phyloP scores from a whole-genome alignment of 169 alveolate genomes.

The Plasmodium ovale region DNA sequence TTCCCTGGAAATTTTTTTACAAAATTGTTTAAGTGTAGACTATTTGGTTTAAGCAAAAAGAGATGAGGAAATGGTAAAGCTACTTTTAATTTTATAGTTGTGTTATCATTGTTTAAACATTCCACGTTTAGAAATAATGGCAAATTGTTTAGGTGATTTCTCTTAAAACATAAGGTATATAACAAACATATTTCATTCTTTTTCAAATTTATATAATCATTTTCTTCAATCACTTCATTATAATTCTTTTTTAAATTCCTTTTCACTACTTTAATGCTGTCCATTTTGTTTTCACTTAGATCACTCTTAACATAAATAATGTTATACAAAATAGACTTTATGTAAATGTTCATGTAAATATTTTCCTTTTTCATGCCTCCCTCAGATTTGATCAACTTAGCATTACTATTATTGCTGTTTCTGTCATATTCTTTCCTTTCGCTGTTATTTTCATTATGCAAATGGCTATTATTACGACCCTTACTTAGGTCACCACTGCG shows the following conservation, averaged over 20 bases:
- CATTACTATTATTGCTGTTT: background rate
- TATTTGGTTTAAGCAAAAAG: conserved; percentile 46
- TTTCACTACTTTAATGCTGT: conserved; percentile 38
- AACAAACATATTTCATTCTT: conserved; percentile 68
- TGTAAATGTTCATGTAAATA: conserved; percentile 56
- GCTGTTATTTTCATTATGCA: background rate
- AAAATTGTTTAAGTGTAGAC: conserved; percentile 46
- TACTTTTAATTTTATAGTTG: conserved; percentile 41
- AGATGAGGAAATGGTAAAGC: conserved; percentile 49
- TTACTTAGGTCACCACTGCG: too few species aligned
- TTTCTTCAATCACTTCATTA: conserved; percentile 41
- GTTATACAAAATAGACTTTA: conserved; percentile 54
- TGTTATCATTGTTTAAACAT: conserved; percentile 66
- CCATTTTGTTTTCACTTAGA: conserved; percentile 51
- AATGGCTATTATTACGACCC: too few species aligned
- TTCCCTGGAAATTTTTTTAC: conserved; percentile 5
- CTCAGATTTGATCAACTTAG: background rate
- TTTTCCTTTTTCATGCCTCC: background rate
- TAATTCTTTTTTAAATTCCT: conserved; percentile 54
- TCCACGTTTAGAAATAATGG: conserved; percentile 51
- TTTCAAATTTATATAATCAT: conserved; percentile 64
- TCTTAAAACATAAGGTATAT: conserved; percentile 46
- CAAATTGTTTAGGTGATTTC: background rate
- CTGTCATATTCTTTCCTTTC: background rate
- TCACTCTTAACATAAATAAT: conserved; percentile 51